phyloP scores from a whole-genome alignment of 1,284 basidiomycete species.

The Ceratobasidium sp. region DNA sequence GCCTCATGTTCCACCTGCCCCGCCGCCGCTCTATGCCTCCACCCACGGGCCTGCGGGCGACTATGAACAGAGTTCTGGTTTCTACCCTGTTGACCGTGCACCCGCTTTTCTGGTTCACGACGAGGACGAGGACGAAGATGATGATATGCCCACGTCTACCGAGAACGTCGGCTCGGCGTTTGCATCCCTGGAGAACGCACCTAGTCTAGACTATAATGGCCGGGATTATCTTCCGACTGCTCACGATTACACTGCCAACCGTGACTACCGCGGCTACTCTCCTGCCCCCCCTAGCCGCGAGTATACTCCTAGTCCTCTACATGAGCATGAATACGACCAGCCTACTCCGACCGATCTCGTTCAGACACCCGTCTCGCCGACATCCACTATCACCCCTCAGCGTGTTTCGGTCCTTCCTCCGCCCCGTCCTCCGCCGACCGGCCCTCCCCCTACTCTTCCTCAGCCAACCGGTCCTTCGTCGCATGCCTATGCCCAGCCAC shows the following conservation, averaged over 20 bases:
- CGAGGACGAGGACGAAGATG: constrained; percentile 31
- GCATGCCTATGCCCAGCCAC: constrained; percentile 49
- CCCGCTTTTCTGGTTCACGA: constrained; percentile 28
- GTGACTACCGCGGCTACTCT: not conserved
- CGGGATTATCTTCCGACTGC: constrained; percentile 52
- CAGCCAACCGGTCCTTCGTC: constrained; percentile 56
- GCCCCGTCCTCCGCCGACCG: constrained; percentile 69
- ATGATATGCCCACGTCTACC: constrained; percentile 55
- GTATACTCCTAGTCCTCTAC: constrained; percentile 21
- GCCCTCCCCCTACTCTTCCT: constrained; percentile 68
- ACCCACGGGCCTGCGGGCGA: constrained; percentile 8
- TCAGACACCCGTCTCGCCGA: constrained; percentile 31
- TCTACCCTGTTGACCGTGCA: constrained; percentile 1
- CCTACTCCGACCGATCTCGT: constrained; percentile 14
- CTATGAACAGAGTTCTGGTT: constrained; percentile 36
- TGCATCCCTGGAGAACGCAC: constrained; percentile 60
- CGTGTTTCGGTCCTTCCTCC: constrained; percentile 71
- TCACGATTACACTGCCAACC: constrained; percentile 28
- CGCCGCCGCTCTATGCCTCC: constrained; percentile 16
- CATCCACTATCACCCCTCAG: constrained; percentile 35
- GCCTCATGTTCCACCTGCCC: constrained; percentile 11
- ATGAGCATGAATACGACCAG: constrained; percentile 35
- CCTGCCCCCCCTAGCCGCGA: constrained; percentile 18
- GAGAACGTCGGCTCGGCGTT: constrained; percentile 63
- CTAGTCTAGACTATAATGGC: constrained; percentile 54